Evolutionary conservation across 108 stramenopile species (phyloP), one percentile per base, ranked within the genome.

Genomic region (Thalassiosira profunda): DNA sequence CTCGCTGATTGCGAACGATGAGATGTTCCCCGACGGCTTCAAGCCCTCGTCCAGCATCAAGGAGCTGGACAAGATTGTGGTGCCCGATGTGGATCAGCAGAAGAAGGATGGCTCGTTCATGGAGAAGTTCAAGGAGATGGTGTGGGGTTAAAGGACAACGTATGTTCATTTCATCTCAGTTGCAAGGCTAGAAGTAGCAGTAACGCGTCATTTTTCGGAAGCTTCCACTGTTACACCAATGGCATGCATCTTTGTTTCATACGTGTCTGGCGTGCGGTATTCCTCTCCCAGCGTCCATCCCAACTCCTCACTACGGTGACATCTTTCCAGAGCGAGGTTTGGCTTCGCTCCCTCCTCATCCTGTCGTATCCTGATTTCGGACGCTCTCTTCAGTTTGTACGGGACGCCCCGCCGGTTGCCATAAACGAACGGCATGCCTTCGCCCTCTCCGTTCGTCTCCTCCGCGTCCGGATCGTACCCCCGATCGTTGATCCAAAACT

Each of bases 401-500:
- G 92, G 92, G 49, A 94, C 65, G 7, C 83, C 83, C 26, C 72
- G 67, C 58, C 84, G 87, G 61, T 94, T 94, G 28, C 92, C 92
- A 57, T 94, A 94, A 41, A 91, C 86, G 59, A 80, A 87, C 0
- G 76, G 62, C 76, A 77, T 77, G 24, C 26, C 53, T 31, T 18
- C 54, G 23, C 23, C 54, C 15, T 68, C 61, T 4, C 31, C 44
- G 14, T 29, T 51, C 21, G 17, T 15, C 63, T 2, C 17, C 30
- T 60, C 28, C 34, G 76, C 73, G 21, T 84, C 83, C 24, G 88
- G 86, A 67, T 94, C 88, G 38, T 76, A 85, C 7, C 92, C 92
- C 0, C 92, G 84, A 81, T 94, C 92, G 47, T 94, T 87, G 31
- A 94, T 94, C 84, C 87, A 94, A 48, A 94, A 86, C 8, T 84